Evolutionary conservation across 1,284 basidiomycete species (phyloP).

Genomic region (Trametes hirsuta): DNA sequence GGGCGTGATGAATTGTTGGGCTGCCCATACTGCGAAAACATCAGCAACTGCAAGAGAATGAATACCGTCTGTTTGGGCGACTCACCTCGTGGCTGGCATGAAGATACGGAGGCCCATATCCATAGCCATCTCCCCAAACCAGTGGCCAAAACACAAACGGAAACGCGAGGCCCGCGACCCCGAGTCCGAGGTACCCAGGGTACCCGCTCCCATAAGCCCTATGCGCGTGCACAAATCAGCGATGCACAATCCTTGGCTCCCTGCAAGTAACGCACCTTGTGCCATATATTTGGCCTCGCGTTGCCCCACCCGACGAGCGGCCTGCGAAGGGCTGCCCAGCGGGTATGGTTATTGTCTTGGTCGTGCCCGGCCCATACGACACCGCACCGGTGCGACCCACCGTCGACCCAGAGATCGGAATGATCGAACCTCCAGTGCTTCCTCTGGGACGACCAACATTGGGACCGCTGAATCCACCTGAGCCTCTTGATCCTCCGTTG

Average conservation of each 20-base stretch:
- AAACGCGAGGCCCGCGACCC: conserved; percentile 50
- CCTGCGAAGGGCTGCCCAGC: conserved; percentile 47
- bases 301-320: conserved; percentile 45
- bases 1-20: conserved; percentile 57
- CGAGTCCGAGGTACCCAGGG: conserved; percentile 45
- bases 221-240: neutral
- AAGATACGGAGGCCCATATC: conserved; percentile 44
- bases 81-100: conserved; percentile 43
- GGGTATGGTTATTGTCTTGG: conserved; percentile 39
- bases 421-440: conserved; percentile 19
- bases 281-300: conserved; percentile 43
- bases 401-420: conserved; percentile 35
- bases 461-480: conserved; percentile 14
- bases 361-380: conserved; percentile 44
- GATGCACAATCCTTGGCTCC: neutral
- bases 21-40: conserved; percentile 51
- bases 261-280: conserved; percentile 36
- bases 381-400: conserved; percentile 31
- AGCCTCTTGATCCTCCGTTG: neutral
- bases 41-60: neutral
- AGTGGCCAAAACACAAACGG: conserved; percentile 66
- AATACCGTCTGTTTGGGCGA: neutral
- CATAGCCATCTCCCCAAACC: conserved; percentile 47
- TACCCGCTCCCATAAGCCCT: conserved; percentile 65
- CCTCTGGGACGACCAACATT: conserved; percentile 23